Base-by-base conservation (phyloP, 305 asterid genomes). In the Fraxinus albicans region DNA sequence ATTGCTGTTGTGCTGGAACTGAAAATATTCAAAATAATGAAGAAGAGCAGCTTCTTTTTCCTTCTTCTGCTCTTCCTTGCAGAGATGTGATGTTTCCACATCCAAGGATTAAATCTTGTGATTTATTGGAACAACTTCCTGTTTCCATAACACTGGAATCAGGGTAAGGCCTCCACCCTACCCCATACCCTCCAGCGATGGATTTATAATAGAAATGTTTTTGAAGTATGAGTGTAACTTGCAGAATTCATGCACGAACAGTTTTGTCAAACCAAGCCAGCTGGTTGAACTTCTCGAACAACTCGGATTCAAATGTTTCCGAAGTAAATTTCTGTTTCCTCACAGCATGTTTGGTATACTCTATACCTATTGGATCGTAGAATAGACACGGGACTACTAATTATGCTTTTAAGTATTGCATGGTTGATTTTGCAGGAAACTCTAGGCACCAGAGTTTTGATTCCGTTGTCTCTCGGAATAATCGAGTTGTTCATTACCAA, bases 1-100 rank as follows among this genome's bases (percentile, higher is more conserved):
- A 88, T 72, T 93, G 98, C 77, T 92, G 95, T 73, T 95, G 98
- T 84, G 98, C 87, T 69, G 98, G 98, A 81, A 80, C 86, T 73
- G 92, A 88, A 84, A 83, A 83, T 31, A 69, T 44, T 0, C 79
- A 83, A 73, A 85, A 74, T 73, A 80, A 70, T 34, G 92, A 89
- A 34, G 93, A 87, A 1, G 91, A 89, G 69, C 86, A 83, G 63
- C 65, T 83, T 69, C 79, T 81, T 50, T 90, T 90, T 77, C 80
- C 88, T 34, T 84, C 85, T 67, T 77, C 91, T 42, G 34, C 78
- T 76, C 77, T 86, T 79, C 87, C 94, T 83, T 95, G 98, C 77
- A 91, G 94, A 83, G 98, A 93, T 87, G 88, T 86, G 60, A 86
- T 85, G 85, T 85, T 85, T 77, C 91, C 91, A 53, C 98, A 95